Conservation (phyloP, 768 basidiomycete genomes). For the Boletus huronensis region DNA sequence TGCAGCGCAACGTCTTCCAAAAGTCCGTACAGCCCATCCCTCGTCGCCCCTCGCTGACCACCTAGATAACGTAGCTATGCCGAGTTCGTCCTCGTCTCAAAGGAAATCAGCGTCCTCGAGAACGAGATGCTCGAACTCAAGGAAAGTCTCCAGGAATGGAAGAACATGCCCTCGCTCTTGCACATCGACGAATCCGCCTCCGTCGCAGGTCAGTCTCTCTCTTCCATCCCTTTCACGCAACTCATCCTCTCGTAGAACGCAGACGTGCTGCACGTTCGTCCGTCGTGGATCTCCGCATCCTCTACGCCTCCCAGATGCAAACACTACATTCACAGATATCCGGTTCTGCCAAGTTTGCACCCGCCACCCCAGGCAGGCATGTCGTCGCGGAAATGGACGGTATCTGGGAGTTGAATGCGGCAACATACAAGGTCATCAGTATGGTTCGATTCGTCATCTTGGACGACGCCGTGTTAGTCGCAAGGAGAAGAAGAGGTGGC, state of each 20-base stretch:
- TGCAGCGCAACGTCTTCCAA: conserved; percentile 93
- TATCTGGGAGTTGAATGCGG: conserved; percentile 82
- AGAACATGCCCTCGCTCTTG: conserved; percentile 88
- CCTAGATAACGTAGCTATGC: conserved; percentile 64
- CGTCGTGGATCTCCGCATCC: conserved; percentile 88
- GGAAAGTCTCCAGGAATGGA: conserved; percentile 91
- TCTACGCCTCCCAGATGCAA: conserved; percentile 95
- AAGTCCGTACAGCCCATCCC: conserved; percentile 49
- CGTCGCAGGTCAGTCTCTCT: conserved; percentile 41
- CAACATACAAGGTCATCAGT: conserved; percentile 90
- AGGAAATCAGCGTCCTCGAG: conserved; percentile 94
- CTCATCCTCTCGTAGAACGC: conserved; percentile 37
- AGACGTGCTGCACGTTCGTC: conserved; percentile 78
- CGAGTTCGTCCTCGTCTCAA: conserved; percentile 94
- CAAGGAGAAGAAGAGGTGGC: conserved; percentile 63
- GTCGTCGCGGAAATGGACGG: conserved; percentile 83
- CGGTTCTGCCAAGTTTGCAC: conserved; percentile 93
- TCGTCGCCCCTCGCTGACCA: conserved; percentile 6
- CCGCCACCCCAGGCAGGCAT: conserved; percentile 87
- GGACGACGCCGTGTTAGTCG: conserved; percentile 89
- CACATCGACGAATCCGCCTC: conserved; percentile 83
- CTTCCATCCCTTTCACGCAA: conserved; percentile 24
- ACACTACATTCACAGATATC: conserved; percentile 86
- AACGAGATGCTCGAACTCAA: conserved; percentile 98
- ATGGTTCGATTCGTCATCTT: conserved; percentile 87